Evolutionary conservation across 768 basidiomycete genomes (phyloP).

Genomic region (Amanita muscaria): DNA sequence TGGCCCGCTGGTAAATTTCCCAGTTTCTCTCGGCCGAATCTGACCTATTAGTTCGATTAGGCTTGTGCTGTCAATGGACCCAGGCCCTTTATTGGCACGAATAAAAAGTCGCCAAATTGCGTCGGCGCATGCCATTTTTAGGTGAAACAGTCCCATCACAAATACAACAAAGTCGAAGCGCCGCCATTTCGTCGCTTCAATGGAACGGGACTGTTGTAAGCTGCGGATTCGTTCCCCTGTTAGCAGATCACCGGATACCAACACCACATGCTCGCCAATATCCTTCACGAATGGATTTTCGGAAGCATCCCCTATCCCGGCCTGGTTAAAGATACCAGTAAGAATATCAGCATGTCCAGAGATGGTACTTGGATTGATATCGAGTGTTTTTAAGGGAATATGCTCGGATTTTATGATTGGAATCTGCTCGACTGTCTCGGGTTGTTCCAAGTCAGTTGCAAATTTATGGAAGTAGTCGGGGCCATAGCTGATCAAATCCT

Average conservation of each 20-base stretch:
- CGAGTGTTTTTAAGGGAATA: conserved; percentile 13
- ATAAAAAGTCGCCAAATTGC: conserved; percentile 22
- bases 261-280: conserved; percentile 12
- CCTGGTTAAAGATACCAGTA: too few relatives aligned
- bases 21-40: conserved; percentile 23
- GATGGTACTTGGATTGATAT: conserved; percentile 17
- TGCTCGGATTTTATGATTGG: conserved; percentile 16
- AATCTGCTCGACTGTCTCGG: conserved; percentile 19
- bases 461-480: conserved; percentile 18
- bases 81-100: conserved; percentile 4
- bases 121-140: conserved; percentile 26
- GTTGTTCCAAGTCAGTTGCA: conserved; percentile 12
- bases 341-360: too few relatives aligned
- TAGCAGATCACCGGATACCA: conserved; percentile 21
- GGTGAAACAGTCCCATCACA: conserved; percentile 24
- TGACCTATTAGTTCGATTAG: conserved; percentile 16
- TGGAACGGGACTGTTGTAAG: conserved; percentile 14
- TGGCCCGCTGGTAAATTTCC: conserved; percentile 23
- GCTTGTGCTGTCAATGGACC: conserved; percentile 13
- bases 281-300: conserved; percentile 13
- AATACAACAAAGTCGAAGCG: conserved; percentile 25
- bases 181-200: conserved; percentile 21
- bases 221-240: conserved; percentile 18
- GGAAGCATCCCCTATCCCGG: conserved; percentile 13
- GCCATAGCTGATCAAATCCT: conserved; percentile 19